Conservation (phyloP, 2,329 filamentous ascomycete genomes). For the Fusarium virguliforme region DNA sequence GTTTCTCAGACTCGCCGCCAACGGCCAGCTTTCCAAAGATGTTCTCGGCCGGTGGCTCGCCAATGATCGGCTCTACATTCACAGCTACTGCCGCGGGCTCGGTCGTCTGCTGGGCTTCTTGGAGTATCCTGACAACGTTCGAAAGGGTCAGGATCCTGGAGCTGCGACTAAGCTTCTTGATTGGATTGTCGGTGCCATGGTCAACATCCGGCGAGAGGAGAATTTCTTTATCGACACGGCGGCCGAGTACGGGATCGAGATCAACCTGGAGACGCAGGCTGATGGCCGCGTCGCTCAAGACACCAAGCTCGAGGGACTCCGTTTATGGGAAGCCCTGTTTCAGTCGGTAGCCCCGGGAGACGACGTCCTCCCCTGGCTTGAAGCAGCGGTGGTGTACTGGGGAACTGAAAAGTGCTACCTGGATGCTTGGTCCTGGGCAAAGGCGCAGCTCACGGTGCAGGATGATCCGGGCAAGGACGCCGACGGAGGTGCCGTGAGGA, state of each 20-base stretch:
- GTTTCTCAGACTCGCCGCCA: constrained; percentile 77
- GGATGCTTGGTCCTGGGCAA: constrained; percentile 71
- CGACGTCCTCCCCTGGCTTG: constrained; percentile 66
- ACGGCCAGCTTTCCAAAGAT: constrained; percentile 71
- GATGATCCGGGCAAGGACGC: constrained; percentile 61
- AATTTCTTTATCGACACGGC: constrained; percentile 78
- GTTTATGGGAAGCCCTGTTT: constrained; percentile 65
- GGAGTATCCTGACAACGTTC: constrained; percentile 62
- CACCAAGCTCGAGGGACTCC: constrained; percentile 59
- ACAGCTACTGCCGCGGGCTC: constrained; percentile 78
- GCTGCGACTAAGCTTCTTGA: constrained; percentile 72
- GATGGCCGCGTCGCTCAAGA: constrained; percentile 49
- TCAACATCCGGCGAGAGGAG: constrained; percentile 78
- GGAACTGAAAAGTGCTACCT: constrained; percentile 80
- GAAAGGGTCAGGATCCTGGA: constrained; percentile 28
- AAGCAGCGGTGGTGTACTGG: constrained; percentile 82
- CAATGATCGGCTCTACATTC: constrained; percentile 80
- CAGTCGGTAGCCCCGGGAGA: constrained; percentile 67
- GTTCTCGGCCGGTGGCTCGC: constrained; percentile 77
- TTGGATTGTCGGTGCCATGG: constrained; percentile 75
- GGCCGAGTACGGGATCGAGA: constrained; percentile 69
- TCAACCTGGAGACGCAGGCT: constrained; percentile 57
- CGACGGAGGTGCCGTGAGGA: constrained; percentile 76
- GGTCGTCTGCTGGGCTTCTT: constrained; percentile 76
- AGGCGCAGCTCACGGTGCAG: constrained; percentile 53